phyloP scores from a whole-genome alignment of 2,329 filamentous ascomycete genomes.

The Ophiostoma triangulosporum region DNA sequence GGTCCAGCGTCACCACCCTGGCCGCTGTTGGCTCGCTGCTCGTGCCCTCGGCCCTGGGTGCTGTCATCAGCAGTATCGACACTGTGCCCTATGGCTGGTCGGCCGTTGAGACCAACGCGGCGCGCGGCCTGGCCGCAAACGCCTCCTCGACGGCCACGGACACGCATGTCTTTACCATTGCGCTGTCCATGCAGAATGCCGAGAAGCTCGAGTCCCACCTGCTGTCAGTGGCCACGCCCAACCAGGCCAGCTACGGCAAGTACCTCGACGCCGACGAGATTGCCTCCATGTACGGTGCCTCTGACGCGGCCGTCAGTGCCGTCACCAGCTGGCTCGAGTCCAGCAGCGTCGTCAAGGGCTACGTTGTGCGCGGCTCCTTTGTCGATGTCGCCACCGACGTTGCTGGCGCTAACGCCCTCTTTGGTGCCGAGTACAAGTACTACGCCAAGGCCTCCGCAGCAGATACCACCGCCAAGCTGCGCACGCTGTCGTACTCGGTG shows the following conservation, averaged over 20 bases:
- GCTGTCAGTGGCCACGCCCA: constrained; percentile 47
- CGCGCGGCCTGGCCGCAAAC: no score
- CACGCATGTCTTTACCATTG: constrained; percentile 16
- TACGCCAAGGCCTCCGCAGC: constrained; percentile 14
- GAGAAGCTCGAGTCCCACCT: constrained; percentile 40
- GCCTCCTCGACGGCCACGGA: constrained; percentile 1
- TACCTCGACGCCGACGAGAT: constrained; percentile 47
- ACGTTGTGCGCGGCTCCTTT: constrained; percentile 27
- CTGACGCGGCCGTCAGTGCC: constrained; percentile 30
- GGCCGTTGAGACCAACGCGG: background rate
- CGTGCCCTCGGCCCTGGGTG: constrained; percentile 6
- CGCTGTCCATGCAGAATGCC: constrained; percentile 17
- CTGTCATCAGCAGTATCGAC: constrained; percentile 11
- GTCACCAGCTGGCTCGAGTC: constrained; percentile 42
- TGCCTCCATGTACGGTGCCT: constrained; percentile 37
- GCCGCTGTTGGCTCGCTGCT: constrained; percentile 3
- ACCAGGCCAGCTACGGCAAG: constrained; percentile 42
- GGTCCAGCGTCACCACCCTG: constrained; percentile 2
- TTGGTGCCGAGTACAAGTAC: constrained; percentile 19
- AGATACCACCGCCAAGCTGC: constrained; percentile 31
- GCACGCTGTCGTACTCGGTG: constrained; percentile 44
- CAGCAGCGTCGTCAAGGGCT: constrained; percentile 29
- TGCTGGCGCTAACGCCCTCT: constrained; percentile 17
- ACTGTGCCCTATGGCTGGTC: constrained; percentile 12
- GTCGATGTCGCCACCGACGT: constrained; percentile 18